These are phyloP conservation scores for Polytolypa hystricis DNA, from an alignment of 2,329 filamentous ascomycete species.

Conservation along the genomic window DNA sequence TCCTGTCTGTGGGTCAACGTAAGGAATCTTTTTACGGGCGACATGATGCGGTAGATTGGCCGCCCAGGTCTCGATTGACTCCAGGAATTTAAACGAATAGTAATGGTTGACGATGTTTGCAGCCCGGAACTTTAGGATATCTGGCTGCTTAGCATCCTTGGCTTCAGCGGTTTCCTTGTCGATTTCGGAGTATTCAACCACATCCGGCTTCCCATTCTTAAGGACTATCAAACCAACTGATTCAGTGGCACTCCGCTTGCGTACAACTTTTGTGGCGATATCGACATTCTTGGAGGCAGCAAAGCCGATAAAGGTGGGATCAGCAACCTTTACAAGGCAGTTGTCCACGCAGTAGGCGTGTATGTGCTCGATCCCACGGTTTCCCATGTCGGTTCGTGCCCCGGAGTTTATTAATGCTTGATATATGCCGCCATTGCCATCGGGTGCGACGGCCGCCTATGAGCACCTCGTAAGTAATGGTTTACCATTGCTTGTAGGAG, in stretches of 20 bases:
- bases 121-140: constrained; percentile 85
- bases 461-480: not conserved
- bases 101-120: constrained; percentile 99
- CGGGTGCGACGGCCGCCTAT: constrained; percentile 78
- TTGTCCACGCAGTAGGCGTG: constrained; percentile 99
- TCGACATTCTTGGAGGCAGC: constrained; percentile 77
- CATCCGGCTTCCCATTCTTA: constrained; percentile 92
- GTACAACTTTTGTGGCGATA: constrained; percentile 98
- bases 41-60: constrained; percentile 88
- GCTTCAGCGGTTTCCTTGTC: constrained; percentile 80
- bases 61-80: constrained; percentile 77
- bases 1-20: constrained; percentile 63
- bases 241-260: constrained; percentile 93
- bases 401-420: constrained; percentile 72
- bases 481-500: not conserved
- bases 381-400: constrained; percentile 76
- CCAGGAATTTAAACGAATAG: constrained; percentile 89
- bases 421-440: constrained; percentile 96
- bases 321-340: constrained; percentile 97
- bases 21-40: constrained; percentile 96
- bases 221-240: constrained; percentile 87
- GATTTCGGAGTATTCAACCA: constrained; percentile 98
- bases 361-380: constrained; percentile 84
- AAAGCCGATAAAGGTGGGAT: constrained; percentile 92
- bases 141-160: constrained; percentile 66